These are phyloP conservation scores for Suillus plorans DNA, from an alignment of 768 basidiomycete genomes.

Conservation along the genomic window DNA sequence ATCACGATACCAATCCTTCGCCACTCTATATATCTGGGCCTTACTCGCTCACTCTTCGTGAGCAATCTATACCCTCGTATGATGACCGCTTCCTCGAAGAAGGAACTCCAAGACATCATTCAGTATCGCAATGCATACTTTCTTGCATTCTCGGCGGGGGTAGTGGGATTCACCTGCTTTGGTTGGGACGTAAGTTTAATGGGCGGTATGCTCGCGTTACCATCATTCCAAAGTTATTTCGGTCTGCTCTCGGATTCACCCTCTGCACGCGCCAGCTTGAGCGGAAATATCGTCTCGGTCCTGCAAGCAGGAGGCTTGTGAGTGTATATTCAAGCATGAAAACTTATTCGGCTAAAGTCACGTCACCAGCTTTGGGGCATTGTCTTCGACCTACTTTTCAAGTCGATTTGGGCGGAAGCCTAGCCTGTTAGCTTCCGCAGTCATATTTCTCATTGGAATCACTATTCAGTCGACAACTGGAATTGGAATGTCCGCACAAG, in stretches of 20 bases:
- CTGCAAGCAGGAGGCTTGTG: slow-evolving; percentile 38
- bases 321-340: no score
- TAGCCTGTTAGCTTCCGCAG: slow-evolving; percentile 28
- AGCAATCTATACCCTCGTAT: no score
- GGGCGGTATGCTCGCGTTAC: slow-evolving; percentile 34
- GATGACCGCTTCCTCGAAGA: slow-evolving; percentile 19
- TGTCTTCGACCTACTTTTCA: slow-evolving; percentile 27
- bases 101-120: slow-evolving; percentile 17
- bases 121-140: slow-evolving; percentile 35
- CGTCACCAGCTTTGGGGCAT: slow-evolving; percentile 27
- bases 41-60: no score
- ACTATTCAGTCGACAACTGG: slow-evolving; percentile 34
- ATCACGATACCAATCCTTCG: no score
- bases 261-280: slow-evolving; percentile 26
- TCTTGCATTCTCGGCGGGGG: slow-evolving; percentile 30
- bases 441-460: slow-evolving; percentile 35
- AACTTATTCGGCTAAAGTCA: no score
- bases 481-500: slow-evolving; percentile 25
- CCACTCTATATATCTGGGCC: no score
- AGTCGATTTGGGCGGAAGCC: slow-evolving; percentile 36
- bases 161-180: slow-evolving; percentile 34
- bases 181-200: slow-evolving; percentile 39
- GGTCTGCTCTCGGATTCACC: slow-evolving; percentile 28
- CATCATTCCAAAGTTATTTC: slow-evolving; percentile 36
- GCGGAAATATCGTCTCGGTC: slow-evolving; percentile 37